These are phyloP conservation scores for Cinnamomum chago DNA, from an alignment of 164 flowering plant species.

Conservation along the genomic window DNA sequence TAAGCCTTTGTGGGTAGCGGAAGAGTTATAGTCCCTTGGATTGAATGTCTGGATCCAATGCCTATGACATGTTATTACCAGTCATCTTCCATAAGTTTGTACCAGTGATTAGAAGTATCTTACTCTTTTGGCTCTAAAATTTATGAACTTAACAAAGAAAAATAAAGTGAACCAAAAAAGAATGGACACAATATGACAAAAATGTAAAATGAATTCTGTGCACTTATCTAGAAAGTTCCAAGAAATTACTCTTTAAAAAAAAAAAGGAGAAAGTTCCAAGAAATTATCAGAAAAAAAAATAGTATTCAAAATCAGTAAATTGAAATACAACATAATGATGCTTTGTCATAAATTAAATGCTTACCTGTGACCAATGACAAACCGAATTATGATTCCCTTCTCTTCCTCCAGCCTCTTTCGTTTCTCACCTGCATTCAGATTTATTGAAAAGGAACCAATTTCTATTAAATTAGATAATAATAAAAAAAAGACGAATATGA, in stretches of 20 bases:
- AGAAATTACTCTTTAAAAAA: not conserved
- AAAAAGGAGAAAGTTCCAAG: not conserved
- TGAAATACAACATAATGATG: not conserved
- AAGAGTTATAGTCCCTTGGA: not conserved
- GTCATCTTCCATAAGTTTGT: not conserved
- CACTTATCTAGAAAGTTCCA: no score
- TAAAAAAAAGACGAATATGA: not conserved
- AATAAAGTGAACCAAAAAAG: not conserved
- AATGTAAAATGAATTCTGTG: no score
- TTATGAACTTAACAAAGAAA: not conserved
- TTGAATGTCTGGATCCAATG: not conserved
- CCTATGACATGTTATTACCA: not conserved
- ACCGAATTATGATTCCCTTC: slow-evolving; percentile 86
- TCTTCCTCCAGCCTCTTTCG: slow-evolving; percentile 90
- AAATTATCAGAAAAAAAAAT: not conserved
- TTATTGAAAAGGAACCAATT: not conserved
- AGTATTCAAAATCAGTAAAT: not conserved
- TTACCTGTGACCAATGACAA: slow-evolving; percentile 95
- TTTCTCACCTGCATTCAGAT: slow-evolving; percentile 47
- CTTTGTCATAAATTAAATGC: slow-evolving; percentile 3
- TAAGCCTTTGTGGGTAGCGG: no score
- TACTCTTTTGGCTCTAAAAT: not conserved
- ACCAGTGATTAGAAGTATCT: not conserved
- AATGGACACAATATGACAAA: not conserved
- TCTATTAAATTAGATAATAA: not conserved